Base-by-base conservation (phyloP, 208 protist species). In the Wallacemonas collosoma region DNA sequence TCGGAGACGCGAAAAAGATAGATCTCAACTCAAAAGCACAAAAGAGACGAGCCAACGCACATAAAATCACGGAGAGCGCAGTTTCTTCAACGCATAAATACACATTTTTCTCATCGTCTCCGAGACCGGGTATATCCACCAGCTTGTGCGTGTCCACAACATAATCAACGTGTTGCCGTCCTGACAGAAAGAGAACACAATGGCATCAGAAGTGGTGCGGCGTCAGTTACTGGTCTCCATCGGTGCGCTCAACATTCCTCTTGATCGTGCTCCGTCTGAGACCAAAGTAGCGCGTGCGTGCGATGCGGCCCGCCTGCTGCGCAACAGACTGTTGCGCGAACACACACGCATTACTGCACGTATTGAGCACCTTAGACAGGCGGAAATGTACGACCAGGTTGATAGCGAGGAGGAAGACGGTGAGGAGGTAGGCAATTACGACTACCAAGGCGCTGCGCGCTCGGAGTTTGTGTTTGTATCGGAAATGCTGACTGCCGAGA, bases 401-500 rank as follows among this genome's bases (percentile, higher is more conserved):
- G 69, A 71, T 36, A 77, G 43, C 60, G 78, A 79, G 44, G 79
- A 82, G 0, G 81, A 85, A 4, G 56, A 78, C 40, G 79, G 84
- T 9, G 81, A 81, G 35, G 75, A 74, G 8, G 47, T 64, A 6
- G 55, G 73, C 47, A 75, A 84, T 50, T 74, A 58, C 39, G 67
- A 80, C 38, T 65, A 56, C 26, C 55, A 73, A 7, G 41, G 71
- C 38, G 74, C 67, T 2, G 69, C 68, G 5, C 75, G 90, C 14
- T 54, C 61, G 11, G 91, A 95, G 66, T 95, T 93, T 81, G 56
- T 87, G 1, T 94, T 93, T 68, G 66, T 95, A 12, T 78, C 80
- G 55, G 91, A 95, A 69, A 82, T 95, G 81, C 84, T 89, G 76
- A 80, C 91, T 12, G 87, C 86, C n/a, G 91, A 95, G 63, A 89